A percentile compares a stretch with the other conserved stretches of the same genome.
Conservation (phyloP, 352 stramenopile genomes). For the Phytophthora lateralis region DNA sequence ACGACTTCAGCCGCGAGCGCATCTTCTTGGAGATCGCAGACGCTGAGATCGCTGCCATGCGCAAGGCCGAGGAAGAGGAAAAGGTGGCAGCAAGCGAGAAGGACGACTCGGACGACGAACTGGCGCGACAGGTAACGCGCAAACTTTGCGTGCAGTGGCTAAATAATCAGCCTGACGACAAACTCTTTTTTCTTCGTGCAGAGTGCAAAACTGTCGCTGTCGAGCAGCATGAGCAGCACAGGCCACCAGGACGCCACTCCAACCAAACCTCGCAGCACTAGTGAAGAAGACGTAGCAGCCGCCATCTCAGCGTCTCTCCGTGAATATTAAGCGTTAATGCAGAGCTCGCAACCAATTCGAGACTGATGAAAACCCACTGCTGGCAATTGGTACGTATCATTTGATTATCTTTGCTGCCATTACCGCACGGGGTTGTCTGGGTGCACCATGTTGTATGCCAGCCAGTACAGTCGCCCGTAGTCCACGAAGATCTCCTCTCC, state of each 20-base stretch:
- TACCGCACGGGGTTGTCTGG: conserved; percentile 59
- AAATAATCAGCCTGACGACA: too few species aligned
- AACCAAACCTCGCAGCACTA: conserved; percentile 42
- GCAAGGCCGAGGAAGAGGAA: conserved; percentile 36
- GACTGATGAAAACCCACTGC: background rate
- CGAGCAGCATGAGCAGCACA: conserved; percentile 35
- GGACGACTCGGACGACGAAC: conserved; percentile 45
- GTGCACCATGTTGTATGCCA: conserved; percentile 77
- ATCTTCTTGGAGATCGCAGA: conserved; percentile 72
- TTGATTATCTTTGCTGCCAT: background rate
- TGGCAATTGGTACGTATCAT: conserved; percentile 5
- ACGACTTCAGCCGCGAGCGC: conserved; percentile 73
- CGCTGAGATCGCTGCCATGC: conserved; percentile 62
- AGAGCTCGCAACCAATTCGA: background rate
- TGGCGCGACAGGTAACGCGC: conserved; percentile 44
- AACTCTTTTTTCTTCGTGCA: conserved; percentile 7
- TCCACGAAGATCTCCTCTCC: conserved; percentile 82
- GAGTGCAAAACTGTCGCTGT: conserved; percentile 49
- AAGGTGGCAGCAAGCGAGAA: conserved; percentile 29
- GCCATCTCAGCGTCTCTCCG: conserved; percentile 67
- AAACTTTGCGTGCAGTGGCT: background rate
- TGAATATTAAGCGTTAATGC: conserved; percentile 54
- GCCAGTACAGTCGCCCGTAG: conserved; percentile 86
- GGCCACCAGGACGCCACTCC: conserved; percentile 26
- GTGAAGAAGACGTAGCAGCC: conserved; percentile 66